Base-by-base conservation (phyloP, 148 eudicot species). In the Rhododendron griersonianum region DNA sequence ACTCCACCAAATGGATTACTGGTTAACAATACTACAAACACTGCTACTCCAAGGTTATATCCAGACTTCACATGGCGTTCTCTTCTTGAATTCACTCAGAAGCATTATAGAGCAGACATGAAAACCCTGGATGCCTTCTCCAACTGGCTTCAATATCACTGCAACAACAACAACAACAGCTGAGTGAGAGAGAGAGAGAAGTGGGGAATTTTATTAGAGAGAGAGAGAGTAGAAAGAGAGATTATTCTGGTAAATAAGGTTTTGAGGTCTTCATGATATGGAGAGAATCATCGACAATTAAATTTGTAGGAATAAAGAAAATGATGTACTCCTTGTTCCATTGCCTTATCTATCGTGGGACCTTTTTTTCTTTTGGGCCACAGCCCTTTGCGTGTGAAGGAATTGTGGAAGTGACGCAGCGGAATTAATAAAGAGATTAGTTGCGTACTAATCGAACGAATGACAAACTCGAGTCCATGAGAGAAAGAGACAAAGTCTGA, bases 21-120 rank as follows among this genome's bases (percentile, higher is more conserved):
- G 59, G 2, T 90, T 28, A 37, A 35, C 23, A 39, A 21, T 39
- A 37, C 18, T 10, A 35, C 11, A 35, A 35, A 35, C 35, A 35
- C 35, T 1, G 48, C 7, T 55, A 15, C n/a, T 48, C 85, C 50
- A 84, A 91, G 92, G 86, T 75, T 78, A 84, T 91, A 89, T 88
- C 93, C 93, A 55, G 92, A 91, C 81, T 91, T 91, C 59, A 86
- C 87, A 51, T 91, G 93, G 93, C 73, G 82, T 25, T 85, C 86
- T 76, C 69, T 91, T 79, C 86, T 90, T 82, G 89, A 86, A 77
- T 91, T 91, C 71, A 91, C 91, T 7, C 93, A 91, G 84, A 88
- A 84, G 19, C 93, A 91, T 63, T 89, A 91, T 80, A 85, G 92
- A 45, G 87, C 93, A 47, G 93, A 91, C 83, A 78, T 84, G 63